Base-by-base conservation (phyloP, 2,329 filamentous ascomycete genomes). In the Penicillium griseofulvum region DNA sequence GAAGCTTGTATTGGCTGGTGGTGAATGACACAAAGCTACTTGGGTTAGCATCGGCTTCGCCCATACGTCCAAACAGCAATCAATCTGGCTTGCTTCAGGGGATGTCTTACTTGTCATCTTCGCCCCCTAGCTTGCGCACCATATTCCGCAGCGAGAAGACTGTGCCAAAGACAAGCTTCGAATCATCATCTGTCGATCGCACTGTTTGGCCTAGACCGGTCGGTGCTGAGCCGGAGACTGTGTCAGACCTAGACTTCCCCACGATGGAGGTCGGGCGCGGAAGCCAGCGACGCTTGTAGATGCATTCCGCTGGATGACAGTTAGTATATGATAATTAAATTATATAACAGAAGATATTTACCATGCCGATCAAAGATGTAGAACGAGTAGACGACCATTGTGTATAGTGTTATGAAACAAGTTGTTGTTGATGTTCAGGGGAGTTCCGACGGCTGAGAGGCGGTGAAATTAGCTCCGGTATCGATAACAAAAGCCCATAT, bases 311-410 rank as follows among this genome's bases (percentile, higher is more conserved):
- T 97, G 29, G 34, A 49, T 36, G 26, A 8, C 6, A 26, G 49
- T 56, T 9, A 57, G 55, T 49, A 31, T 39, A 14, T 47, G 44
- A 38, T 59, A 65, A 52, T 10, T 28, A 22, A 42, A 29, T 11
- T 50, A 10, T 22, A 52, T 28, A 50, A 42, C 24, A 44, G 37
- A 2, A 6, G 26, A 38, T 42, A 45, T 37, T 71, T 82, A 97
- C 94, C 96, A 77, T 99, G 94, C 63, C 94, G 88, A 78, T 99
- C 94, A 74, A 99, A 99, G 72, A 99, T 97, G 81, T 96, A 96
- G 78, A 99, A 96, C 57, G 91, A 92, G 78, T 95, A 97, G 75
- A 97, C 89, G 58, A 89, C 87, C 94, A 99, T 97, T 71, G 66
- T 79, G 59, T 38, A n/a, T 31, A 11, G 22, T 43, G 17, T 19